Evolutionary conservation across 345 rosid species (phyloP).

Genomic region (Sapria himalayana): DNA sequence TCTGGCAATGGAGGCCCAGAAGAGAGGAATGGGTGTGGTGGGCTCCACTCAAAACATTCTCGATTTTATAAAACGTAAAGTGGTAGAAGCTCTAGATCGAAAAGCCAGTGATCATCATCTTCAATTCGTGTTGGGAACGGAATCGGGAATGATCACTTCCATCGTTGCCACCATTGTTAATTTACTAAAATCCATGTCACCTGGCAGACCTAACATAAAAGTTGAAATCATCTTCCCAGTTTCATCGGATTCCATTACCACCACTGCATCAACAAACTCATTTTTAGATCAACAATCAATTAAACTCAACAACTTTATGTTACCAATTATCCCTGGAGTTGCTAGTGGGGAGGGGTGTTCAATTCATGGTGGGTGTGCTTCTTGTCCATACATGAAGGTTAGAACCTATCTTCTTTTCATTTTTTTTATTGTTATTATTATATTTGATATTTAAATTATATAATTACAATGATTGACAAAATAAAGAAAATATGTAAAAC

Average conservation of each 20-base stretch:
- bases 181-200: slow-evolving; percentile 29
- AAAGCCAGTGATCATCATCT: slow-evolving; percentile 62
- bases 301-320: slow-evolving; percentile 20
- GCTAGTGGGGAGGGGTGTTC: slow-evolving; percentile 92
- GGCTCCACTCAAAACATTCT: slow-evolving; percentile 87
- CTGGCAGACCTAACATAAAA: slow-evolving; percentile 27
- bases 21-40: slow-evolving; percentile 87
- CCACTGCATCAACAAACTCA: slow-evolving; percentile 27
- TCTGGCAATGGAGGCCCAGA: slow-evolving; percentile 83
- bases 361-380: slow-evolving; percentile 89
- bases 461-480: too few species aligned
- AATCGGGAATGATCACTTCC: slow-evolving; percentile 90
- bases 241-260: slow-evolving; percentile 67
- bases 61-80: slow-evolving; percentile 69
- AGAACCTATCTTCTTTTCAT: slow-evolving; percentile 3
- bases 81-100: slow-evolving; percentile 66
- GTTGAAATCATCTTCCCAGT: slow-evolving; percentile 91
- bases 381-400: slow-evolving; percentile 98
- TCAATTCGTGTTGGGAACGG: slow-evolving; percentile 85
- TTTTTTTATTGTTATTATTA: not conserved
- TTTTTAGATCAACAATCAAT: slow-evolving; percentile 20
- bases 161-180: slow-evolving; percentile 56
- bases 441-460: slow-evolving; percentile 1
- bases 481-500: too few species aligned
- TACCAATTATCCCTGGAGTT: slow-evolving; percentile 82